Base-by-base conservation (phyloP, 805 yeast species). In the Spathaspora sp. region DNA sequence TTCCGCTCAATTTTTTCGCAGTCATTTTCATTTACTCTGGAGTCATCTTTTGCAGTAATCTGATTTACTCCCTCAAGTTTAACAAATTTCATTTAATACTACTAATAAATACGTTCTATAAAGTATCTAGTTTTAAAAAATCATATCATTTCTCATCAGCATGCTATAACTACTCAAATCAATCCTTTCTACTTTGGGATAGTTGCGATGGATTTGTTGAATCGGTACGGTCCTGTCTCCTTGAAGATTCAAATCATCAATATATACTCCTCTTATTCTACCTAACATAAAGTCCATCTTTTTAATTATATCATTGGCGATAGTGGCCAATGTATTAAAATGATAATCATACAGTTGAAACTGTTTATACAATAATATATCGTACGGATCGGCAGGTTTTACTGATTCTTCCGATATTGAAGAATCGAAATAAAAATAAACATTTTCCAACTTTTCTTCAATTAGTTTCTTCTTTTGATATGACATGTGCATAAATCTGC, bases 241-340 rank as follows among this genome's bases (percentile, higher is more conserved):
- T 2, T 51, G 45, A 17, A 69, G 55, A 17, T 60, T 53, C 16
- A 50, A 52, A 49, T 71, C 76, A 51, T 71, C 73, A 38, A 71
- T 62, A 48, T 63, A 67, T 17, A 70, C 47, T 3, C 67, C 68
- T 50, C 66, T 57, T 11, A 70, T 63, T 44, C 72, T 56, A 14
- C 62, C 67, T 47, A 66, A 45, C 71, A 70, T 66, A 54, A 67
- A 68, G 46, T 59, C 56, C 57, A 62, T 58, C 47, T 70, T 70
- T 55, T 68, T 68, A 50, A 70, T 60, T 8, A 70, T 61, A 59
- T 69, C 74, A 50, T 65, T 65, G 12, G 67, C 66, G n/a, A 70
- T 63, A 9, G 66, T 55, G 2, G 66, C 61, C 18, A 69, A 52
- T 44, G 62, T 59, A 49, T 65, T 62, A 55, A 70, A 70, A 39